Evolutionary conservation across 495 filamentous ascomycete species (phyloP), one percentile per base, ranked within the genome.

Genomic region (Chaetomium tenue): DNA sequence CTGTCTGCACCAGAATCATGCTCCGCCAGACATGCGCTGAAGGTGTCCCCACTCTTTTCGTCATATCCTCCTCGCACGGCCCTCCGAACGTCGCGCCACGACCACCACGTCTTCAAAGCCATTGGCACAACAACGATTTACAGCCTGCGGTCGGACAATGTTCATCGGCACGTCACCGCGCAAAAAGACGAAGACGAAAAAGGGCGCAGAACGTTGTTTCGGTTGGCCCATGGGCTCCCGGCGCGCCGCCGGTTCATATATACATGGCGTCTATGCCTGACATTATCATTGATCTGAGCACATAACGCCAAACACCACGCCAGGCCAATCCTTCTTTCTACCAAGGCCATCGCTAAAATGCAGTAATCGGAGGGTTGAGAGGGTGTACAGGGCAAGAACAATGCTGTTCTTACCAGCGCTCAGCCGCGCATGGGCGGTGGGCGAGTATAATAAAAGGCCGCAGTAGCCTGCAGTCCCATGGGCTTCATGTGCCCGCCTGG

Each of bases 261-360:
- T 71, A 73, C 66, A 72, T 68, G 52, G 58, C 61, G 42, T 63
- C 58, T 58, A 28, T 48, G 61, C 61, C 58, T 22, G 58, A 52
- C 42, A 64, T 53, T 63, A 68, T 71, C 66, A 65, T 68, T 63
- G 67, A 74, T 71, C 71, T 66, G 64, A 71, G 63, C 58, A 61
- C 58, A 48, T 15, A 60, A 52, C 60, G 50, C 72, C 60, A 60
- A 73, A 73, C 71, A 63, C 72, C 72, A 65, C 63, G 69, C 66
- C 71, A 39, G 62, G 66, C 66, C 60, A 56, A 62, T 58, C 54
- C 58, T 12, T 54, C 48, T 55, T 50, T 66, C 64, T 64, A 22
- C 66, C 64, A 63, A 63, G 61, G 63, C 66, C 46, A 60, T 72
- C 72, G 72, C 71, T 75, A 69, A 60, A 75, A 73, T 68, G 67